Conservation (phyloP, 495 filamentous ascomycete genomes). For the Platismatia glauca region DNA sequence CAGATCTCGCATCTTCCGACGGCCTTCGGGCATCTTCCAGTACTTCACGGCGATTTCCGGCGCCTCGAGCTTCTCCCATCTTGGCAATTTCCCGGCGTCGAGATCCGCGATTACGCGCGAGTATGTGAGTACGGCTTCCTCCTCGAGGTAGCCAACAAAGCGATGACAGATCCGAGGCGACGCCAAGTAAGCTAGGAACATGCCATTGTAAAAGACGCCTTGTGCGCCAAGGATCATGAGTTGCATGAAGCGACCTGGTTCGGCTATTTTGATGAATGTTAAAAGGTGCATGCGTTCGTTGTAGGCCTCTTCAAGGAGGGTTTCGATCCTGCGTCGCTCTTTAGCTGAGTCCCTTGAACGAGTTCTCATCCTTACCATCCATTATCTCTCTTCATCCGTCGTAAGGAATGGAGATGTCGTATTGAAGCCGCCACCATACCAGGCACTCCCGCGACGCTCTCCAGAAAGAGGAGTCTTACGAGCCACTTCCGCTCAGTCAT, state of each 20-base stretch:
- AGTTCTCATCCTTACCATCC: constrained; percentile 85
- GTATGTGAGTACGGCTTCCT: constrained; percentile 95
- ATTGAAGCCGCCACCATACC: constrained; percentile 97
- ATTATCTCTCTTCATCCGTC: constrained; percentile 83
- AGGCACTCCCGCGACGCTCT: constrained; percentile 88
- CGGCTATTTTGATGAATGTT: constrained; percentile 86
- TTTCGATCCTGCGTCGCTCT: constrained; percentile 63
- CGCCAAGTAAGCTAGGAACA: constrained; percentile 84
- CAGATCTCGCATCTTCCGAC: constrained; percentile 75
- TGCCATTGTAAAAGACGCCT: constrained; percentile 91
- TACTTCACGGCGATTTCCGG: constrained; percentile 88
- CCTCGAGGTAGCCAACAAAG: constrained; percentile 94
- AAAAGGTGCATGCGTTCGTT: constrained; percentile 97
- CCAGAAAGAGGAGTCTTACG: constrained; percentile 80
- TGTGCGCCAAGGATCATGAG: constrained; percentile 75
- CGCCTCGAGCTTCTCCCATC: constrained; percentile 69
- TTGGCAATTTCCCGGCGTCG: constrained; percentile 70
- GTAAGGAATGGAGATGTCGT: constrained; percentile 72
- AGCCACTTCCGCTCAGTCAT: constrained; percentile 77
- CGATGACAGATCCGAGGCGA: constrained; percentile 86
- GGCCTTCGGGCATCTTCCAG: constrained; percentile 85
- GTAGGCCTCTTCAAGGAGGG: constrained; percentile 83
- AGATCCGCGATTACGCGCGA: constrained; percentile 77
- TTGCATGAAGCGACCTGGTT: constrained; percentile 85
- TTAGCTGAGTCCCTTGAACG: too few species aligned